These are phyloP conservation scores for Amoebophrya sp. DNA, from an alignment of 169 alveolate species.

Conservation along the genomic window DNA sequence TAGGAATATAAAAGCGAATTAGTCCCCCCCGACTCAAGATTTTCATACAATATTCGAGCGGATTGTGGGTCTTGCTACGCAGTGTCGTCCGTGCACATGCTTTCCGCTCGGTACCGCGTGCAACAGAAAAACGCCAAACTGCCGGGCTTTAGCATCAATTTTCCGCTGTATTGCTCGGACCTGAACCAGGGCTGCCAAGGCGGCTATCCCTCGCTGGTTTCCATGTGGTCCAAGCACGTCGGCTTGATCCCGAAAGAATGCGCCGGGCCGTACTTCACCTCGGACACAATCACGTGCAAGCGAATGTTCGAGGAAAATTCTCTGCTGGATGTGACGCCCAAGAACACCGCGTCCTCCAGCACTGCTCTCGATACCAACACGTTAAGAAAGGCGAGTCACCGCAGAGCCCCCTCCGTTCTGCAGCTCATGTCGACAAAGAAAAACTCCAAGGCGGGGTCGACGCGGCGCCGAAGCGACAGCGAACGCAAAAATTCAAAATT, in stretches of 20 bases:
- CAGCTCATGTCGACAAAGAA: too few relatives aligned
- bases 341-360: too few relatives aligned
- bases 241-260: not conserved
- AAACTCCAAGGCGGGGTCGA: too few relatives aligned
- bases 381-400: too few relatives aligned
- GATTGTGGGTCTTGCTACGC: constrained; percentile 16
- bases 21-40: too few relatives aligned
- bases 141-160: not conserved
- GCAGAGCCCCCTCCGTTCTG: too few relatives aligned
- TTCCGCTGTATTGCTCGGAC: not conserved
- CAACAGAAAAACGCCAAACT: not conserved
- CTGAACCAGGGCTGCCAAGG: constrained; percentile 22
- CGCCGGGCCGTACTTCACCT: not conserved
- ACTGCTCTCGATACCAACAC: too few relatives aligned
- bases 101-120: constrained; percentile 4
- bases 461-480: too few relatives aligned
- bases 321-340: too few relatives aligned
- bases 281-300: not conserved
- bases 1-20: too few relatives aligned
- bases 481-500: not conserved
- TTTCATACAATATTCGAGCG: too few relatives aligned
- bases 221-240: not conserved
- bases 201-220: not conserved
- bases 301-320: too few relatives aligned
- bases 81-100: constrained; percentile 4